A percentile compares a stretch with the other conserved stretches of the same genome.
Conservation (phyloP, 1,284 basidiomycete genomes). For the Fomitopsis palustris region DNA sequence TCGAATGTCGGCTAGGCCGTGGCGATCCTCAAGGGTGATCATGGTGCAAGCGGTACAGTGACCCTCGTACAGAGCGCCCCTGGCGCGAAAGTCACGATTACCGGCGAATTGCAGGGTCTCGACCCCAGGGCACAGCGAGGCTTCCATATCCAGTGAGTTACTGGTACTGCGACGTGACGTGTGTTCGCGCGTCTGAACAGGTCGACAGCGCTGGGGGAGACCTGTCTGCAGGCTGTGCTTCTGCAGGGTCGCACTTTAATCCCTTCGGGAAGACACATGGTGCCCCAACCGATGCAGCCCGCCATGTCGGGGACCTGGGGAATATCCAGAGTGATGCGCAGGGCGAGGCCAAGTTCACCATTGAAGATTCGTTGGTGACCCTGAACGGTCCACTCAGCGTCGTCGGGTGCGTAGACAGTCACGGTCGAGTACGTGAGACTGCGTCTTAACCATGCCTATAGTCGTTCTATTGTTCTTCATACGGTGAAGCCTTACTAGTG, state of each 20-base stretch:
- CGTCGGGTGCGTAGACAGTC: constrained; percentile 49
- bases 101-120: constrained; percentile 60
- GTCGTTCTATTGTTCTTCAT: constrained; percentile 63
- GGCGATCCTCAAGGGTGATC: constrained; percentile 61
- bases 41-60: constrained; percentile 56
- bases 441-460: constrained; percentile 16
- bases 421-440: background rate
- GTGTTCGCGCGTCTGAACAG: background rate
- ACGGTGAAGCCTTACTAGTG: constrained; percentile 37
- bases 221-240: constrained; percentile 62
- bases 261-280: constrained; percentile 66
- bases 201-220: constrained; percentile 61
- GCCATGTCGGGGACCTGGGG: constrained; percentile 80
- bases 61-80: constrained; percentile 57
- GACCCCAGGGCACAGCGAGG: constrained; percentile 60
- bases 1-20: constrained; percentile 45
- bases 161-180: background rate
- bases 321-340: constrained; percentile 62
- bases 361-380: constrained; percentile 61
- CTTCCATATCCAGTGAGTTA: constrained; percentile 75
- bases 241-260: constrained; percentile 78
- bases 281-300: constrained; percentile 48
- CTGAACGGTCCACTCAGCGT: constrained; percentile 71
- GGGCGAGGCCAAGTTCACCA: constrained; percentile 56
- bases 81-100: constrained; percentile 55